These are phyloP conservation scores for Stenogyne calaminthoides DNA, from an alignment of 305 asterid genomes.

Conservation along the genomic window DNA sequence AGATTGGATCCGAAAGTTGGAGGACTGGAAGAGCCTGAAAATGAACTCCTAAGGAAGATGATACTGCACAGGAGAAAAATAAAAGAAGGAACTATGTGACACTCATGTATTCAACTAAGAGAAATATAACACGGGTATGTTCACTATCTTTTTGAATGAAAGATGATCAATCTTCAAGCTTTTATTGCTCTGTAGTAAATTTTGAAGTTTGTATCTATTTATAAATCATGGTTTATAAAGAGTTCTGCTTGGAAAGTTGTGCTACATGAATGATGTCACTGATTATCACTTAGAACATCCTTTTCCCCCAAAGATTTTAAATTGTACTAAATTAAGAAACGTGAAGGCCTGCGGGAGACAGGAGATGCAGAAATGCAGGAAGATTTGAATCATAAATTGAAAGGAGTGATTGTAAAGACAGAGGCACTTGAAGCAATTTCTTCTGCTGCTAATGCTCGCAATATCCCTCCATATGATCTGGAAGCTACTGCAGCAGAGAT, in stretches of 20 bases:
- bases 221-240: not conserved
- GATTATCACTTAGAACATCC: not conserved
- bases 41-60: too few relatives aligned
- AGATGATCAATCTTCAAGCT: not conserved
- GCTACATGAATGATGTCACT: not conserved
- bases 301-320: not conserved
- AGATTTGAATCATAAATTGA: slow-evolving; percentile 47
- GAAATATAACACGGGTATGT: slow-evolving; percentile 47
- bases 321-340: slow-evolving; percentile 29
- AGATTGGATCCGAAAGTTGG: slow-evolving; percentile 65
- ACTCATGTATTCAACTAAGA: slow-evolving; percentile 58
- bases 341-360: slow-evolving; percentile 41
- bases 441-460: slow-evolving; percentile 40
- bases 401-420: slow-evolving; percentile 43
- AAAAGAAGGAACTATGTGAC: slow-evolving; percentile 28
- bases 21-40: too few relatives aligned
- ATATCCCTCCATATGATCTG: slow-evolving; percentile 73
- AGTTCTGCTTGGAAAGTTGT: not conserved
- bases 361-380: slow-evolving; percentile 48
- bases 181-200: too few relatives aligned
- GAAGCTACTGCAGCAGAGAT: slow-evolving; percentile 58
- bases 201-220: too few relatives aligned
- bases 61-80: slow-evolving; percentile 44
- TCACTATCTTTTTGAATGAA: not conserved
- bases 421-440: slow-evolving; percentile 56